Evolutionary conservation across 208 protist species (phyloP).

Genomic region (Vickermania spadyakhi): DNA sequence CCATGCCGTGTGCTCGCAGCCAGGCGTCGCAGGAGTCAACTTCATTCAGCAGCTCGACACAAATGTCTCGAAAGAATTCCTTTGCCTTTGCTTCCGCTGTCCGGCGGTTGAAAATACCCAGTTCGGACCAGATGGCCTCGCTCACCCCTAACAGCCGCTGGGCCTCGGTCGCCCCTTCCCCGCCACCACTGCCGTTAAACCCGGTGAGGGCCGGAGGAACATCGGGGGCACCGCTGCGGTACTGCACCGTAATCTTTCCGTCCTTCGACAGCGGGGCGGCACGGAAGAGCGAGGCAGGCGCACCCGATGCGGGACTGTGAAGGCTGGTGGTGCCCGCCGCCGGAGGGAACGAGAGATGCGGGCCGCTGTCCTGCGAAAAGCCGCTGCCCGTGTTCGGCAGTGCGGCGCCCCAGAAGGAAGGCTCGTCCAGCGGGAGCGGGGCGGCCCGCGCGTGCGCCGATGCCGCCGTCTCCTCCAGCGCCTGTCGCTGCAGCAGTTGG

Average conservation of each 20-base stretch:
- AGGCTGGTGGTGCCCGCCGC: too few species aligned
- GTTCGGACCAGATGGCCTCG: constrained; percentile 28
- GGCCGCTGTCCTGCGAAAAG: too few species aligned
- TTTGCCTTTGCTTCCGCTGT: constrained; percentile 32
- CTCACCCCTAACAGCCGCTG: constrained; percentile 5
- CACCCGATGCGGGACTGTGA: too few species aligned
- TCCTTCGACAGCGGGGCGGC: not conserved
- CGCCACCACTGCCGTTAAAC: not conserved
- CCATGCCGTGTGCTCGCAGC: constrained; percentile 36
- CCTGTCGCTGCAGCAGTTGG: constrained; percentile 22
- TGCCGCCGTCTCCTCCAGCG: constrained; percentile 1
- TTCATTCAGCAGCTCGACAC: constrained; percentile 35
- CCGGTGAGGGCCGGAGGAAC: not conserved
- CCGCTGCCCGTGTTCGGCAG: not conserved
- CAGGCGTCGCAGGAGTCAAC: constrained; percentile 53
- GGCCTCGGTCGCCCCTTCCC: constrained; percentile 2
- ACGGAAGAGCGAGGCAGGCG: not conserved
- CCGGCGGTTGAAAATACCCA: constrained; percentile 41
- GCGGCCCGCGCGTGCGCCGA: not conserved
- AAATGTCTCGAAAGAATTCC: constrained; percentile 50
- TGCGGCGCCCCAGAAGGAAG: not conserved
- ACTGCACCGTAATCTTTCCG: constrained; percentile 21
- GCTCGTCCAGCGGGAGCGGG: not conserved
- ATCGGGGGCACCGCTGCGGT: not conserved
- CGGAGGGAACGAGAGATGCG: too few species aligned